phyloP scores from a whole-genome alignment of 192 early-diverging fungal genomes.

The Endogone sp. region DNA sequence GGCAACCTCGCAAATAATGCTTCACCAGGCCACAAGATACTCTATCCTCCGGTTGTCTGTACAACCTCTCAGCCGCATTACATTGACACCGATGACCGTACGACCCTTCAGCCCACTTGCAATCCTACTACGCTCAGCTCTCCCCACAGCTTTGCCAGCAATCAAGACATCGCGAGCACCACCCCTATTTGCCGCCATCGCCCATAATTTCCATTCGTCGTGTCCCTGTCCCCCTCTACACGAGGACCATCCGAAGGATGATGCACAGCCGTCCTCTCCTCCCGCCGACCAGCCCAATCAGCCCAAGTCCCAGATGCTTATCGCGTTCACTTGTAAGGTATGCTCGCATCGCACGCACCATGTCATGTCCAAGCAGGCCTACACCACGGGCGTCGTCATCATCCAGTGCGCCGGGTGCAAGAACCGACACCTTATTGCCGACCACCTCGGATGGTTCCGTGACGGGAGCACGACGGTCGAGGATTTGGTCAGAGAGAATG shows the following conservation, averaged over 20 bases:
- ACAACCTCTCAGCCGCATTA: no score
- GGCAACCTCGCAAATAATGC: no score
- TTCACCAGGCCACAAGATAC: neutral
- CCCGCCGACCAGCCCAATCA: conserved; percentile 3
- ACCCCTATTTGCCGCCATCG: neutral
- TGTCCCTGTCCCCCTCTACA: neutral
- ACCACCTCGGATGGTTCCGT: conserved; percentile 94
- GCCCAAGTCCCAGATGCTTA: conserved; percentile 60
- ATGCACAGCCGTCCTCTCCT: neutral
- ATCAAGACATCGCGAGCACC: no score
- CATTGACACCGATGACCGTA: no score
- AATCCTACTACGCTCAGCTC: neutral
- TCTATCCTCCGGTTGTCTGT: neutral
- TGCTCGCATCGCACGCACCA: conserved; percentile 83
- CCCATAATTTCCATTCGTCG: neutral
- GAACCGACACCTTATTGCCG: conserved; percentile 93
- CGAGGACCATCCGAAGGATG: neutral
- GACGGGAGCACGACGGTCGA: conserved; percentile 61
- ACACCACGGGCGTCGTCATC: conserved; percentile 88
- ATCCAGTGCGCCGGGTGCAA: conserved; percentile 90
- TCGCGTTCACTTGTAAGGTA: conserved; percentile 95
- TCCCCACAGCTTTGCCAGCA: neutral
- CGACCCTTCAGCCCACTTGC: no score
- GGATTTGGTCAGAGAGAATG: conserved; percentile 74
- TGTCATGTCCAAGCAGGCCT: conserved; percentile 89